Percentiles rank a stretch among this genome's conserved stretches.
Conservation (phyloP, 73 alveolate species). For the Durusdinium trenchii region DNA sequence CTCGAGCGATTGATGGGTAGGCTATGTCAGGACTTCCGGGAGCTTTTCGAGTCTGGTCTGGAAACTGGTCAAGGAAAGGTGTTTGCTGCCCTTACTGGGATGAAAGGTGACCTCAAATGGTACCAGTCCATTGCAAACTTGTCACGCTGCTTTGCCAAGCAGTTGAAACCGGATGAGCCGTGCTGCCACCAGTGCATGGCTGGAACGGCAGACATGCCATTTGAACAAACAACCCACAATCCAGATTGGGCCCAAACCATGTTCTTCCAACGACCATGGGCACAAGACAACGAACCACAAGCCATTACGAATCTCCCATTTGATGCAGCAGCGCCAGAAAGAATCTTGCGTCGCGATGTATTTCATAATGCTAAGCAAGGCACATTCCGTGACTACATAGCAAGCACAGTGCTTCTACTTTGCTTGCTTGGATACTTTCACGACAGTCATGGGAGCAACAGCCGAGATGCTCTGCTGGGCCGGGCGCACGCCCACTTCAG, state of each 20-base stretch:
- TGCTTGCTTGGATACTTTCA: not conserved
- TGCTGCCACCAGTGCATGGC: conserved; percentile 42
- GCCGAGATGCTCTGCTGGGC: not conserved
- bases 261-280: not conserved
- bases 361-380: conserved; percentile 12
- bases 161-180: not conserved
- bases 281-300: not conserved
- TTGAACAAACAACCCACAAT: not conserved
- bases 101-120: conserved; percentile 16
- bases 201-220: not conserved
- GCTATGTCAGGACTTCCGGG: not conserved
- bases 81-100: not conserved
- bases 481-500: not conserved
- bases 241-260: not conserved
- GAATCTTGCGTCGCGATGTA: not conserved
- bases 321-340: not conserved
- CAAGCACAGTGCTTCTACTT: not conserved
- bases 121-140: not conserved
- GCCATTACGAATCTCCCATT: not conserved
- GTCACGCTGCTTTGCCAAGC: not conserved
- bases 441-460: not conserved
- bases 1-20: not conserved
- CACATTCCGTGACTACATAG: not conserved
- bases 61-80: no score
- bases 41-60: not conserved